These are phyloP conservation scores for Coelastrella sp. DNA, from an alignment of 139 green algal species.

Conservation along the genomic window DNA sequence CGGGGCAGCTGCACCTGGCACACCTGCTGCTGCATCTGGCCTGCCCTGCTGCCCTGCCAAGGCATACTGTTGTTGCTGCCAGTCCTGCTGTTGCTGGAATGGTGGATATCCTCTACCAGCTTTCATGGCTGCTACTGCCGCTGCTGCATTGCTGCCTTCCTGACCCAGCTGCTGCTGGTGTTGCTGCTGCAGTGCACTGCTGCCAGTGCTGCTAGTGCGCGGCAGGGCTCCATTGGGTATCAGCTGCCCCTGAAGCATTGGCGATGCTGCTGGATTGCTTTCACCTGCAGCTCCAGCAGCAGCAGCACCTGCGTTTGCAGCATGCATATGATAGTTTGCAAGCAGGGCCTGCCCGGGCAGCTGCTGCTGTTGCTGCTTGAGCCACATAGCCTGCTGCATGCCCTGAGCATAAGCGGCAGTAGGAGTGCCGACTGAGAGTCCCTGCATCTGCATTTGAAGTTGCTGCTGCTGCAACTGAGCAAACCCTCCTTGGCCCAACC, in stretches of 20 bases:
- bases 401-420: neutral
- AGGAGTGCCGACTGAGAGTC: constrained; percentile 6
- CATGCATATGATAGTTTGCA: constrained; percentile 15
- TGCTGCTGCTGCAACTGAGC: constrained; percentile 22
- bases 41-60: neutral
- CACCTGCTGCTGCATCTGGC: constrained; percentile 1
- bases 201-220: constrained; percentile 35
- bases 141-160: neutral
- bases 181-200: constrained; percentile 3
- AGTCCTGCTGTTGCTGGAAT: neutral
- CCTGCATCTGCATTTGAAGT: constrained; percentile 37
- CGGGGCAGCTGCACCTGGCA: neutral
- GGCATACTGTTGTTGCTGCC: neutral
- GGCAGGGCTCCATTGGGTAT: neutral
- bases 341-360: constrained; percentile 3
- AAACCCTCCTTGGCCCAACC: neutral
- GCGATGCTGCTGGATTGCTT: neutral
- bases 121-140: neutral
- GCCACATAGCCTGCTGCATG: constrained; percentile 32
- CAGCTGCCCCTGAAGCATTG: neutral
- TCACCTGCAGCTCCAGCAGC: neutral
- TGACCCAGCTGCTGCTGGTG: constrained; percentile 9
- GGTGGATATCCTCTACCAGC: neutral
- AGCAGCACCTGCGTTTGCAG: neutral
- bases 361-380: constrained; percentile 38